Evolutionary conservation across 2,329 filamentous ascomycete genomes (phyloP).

Genomic region (Neofusicoccum parvum): DNA sequence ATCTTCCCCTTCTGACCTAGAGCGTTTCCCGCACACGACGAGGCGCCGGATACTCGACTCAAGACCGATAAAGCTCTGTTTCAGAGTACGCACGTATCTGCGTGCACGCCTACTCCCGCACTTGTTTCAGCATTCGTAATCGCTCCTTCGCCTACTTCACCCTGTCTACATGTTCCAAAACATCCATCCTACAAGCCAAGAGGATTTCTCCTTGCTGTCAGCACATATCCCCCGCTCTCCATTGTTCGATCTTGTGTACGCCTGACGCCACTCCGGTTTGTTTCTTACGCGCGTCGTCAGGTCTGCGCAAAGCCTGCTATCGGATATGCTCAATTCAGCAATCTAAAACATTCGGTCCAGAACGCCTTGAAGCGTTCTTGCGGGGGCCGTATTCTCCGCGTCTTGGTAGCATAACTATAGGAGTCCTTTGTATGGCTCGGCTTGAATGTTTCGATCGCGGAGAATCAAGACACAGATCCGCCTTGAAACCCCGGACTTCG

Average conservation of each 20-base stretch:
- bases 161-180: neutral
- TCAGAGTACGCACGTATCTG: neutral
- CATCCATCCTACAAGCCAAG: neutral
- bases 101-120: neutral
- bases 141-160: neutral
- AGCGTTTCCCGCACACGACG: neutral
- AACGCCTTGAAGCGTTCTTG: neutral
- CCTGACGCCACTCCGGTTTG: neutral
- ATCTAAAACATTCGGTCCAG: neutral
- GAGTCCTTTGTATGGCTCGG: neutral
- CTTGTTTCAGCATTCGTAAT: neutral
- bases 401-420: no score
- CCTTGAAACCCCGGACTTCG: neutral
- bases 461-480: neutral
- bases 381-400: neutral
- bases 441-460: neutral
- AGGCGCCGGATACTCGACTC: neutral
- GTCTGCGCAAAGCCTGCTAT: neutral
- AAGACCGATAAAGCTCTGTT: neutral
- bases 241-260: neutral
- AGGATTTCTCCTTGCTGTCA: neutral
- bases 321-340: neutral
- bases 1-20: neutral
- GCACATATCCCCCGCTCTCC: neutral
- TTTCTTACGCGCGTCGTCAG: neutral